Evolutionary conservation across 345 rosid genomes (phyloP).

Genomic region (Salix udensis): DNA sequence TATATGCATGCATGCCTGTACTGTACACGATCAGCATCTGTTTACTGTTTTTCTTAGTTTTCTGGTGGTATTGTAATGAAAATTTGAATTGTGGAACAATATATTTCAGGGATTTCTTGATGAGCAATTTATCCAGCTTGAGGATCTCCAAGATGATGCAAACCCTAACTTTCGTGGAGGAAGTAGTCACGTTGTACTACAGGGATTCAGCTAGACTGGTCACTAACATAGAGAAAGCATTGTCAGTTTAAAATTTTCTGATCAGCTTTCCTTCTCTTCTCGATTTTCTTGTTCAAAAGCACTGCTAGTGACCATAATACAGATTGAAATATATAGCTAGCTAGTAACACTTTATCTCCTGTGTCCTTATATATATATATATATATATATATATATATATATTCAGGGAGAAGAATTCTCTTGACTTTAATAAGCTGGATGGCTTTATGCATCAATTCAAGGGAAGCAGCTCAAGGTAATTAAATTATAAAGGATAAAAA

Average conservation of each 20-base stretch:
- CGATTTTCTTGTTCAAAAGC: not conserved
- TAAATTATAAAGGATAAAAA: not conserved
- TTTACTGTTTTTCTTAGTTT: not conserved
- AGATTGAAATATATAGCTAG: not conserved
- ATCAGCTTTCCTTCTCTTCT: not conserved
- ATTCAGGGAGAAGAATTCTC: conserved; percentile 49
- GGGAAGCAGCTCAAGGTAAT: conserved; percentile 88
- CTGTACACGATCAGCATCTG: no score
- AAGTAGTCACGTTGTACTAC: conserved; percentile 60
- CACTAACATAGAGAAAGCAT: conserved; percentile 45
- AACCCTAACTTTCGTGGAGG: conserved; percentile 76
- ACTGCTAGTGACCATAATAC: no score
- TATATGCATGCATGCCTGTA: not conserved
- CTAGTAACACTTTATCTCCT: not conserved
- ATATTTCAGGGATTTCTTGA: conserved; percentile 52
- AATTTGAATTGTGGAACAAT: not conserved
- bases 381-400: not conserved
- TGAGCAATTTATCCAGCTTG: conserved; percentile 64
- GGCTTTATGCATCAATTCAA: conserved; percentile 84
- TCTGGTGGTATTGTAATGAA: not conserved
- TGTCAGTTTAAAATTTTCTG: conserved; percentile 34
- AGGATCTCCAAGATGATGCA: conserved; percentile 66
- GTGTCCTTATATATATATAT: not conserved
- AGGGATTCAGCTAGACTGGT: conserved; percentile 56
- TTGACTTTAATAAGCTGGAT: conserved; percentile 67